Percentiles rank a stretch among this genome's conserved stretches.
Conservation (phyloP, 495 filamentous ascomycete species). For the Aspergillus coremiiformis region DNA sequence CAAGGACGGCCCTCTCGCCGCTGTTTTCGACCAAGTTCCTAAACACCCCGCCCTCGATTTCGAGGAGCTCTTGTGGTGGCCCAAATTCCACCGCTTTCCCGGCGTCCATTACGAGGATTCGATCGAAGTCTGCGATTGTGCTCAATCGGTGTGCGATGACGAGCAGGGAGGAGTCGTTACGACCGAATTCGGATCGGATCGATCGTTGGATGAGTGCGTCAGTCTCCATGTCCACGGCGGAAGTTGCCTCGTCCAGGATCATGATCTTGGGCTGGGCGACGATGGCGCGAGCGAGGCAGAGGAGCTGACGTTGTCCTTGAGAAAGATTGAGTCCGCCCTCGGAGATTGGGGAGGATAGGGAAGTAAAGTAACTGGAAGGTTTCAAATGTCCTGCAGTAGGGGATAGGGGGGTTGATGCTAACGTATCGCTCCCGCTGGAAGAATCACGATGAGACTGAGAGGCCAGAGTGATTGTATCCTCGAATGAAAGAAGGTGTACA, state of each 20-base stretch:
- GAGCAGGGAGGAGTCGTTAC: conserved; percentile 62
- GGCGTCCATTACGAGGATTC: conserved; percentile 72
- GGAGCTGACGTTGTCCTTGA: conserved; percentile 81
- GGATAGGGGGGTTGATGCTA: conserved; percentile 23
- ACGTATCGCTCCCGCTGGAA: conserved; percentile 16
- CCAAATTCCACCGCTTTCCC: conserved; percentile 71
- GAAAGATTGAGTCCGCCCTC: conserved; percentile 77
- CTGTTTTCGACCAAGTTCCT: conserved; percentile 67
- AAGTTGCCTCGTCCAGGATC: conserved; percentile 86
- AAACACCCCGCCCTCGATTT: conserved; percentile 51
- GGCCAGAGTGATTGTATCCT: conserved; percentile 31
- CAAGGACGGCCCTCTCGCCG: conserved; percentile 59
- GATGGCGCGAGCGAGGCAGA: conserved; percentile 83
- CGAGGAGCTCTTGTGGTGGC: conserved; percentile 59
- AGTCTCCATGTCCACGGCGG: conserved; percentile 80
- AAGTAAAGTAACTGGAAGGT: conserved; percentile 58
- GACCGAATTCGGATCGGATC: conserved; percentile 70
- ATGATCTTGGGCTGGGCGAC: conserved; percentile 73
- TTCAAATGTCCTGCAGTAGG: conserved; percentile 18
- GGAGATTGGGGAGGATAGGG: conserved; percentile 54
- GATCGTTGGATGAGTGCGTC: conserved; percentile 75
- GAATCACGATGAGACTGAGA: conserved; percentile 23
- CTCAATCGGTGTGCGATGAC: conserved; percentile 84
- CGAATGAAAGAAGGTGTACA: conserved; percentile 58
- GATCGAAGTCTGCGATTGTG: conserved; percentile 82